Evolutionary conservation across 306 rosid genomes (phyloP).

Genomic region (Rubus parviflorus): DNA sequence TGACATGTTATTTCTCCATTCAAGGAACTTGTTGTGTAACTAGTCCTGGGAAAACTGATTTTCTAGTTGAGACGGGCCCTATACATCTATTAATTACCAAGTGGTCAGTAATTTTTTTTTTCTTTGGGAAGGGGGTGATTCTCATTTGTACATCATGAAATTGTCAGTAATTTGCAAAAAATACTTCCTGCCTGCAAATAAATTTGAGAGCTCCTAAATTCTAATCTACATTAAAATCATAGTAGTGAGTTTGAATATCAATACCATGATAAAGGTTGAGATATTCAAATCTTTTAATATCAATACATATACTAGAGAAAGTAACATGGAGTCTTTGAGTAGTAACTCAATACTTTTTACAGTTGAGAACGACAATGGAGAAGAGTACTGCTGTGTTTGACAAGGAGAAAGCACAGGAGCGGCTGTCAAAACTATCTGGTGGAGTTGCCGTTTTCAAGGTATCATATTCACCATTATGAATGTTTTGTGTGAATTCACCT

Average conservation of each 20-base stretch:
- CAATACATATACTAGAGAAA: background rate
- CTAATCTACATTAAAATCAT: background rate
- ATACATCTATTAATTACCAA: background rate
- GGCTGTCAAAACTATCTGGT: constrained; percentile 84
- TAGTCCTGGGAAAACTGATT: background rate
- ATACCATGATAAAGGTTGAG: background rate
- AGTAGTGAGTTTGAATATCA: background rate
- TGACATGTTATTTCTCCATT: background rate
- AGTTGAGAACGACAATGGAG: constrained; percentile 77
- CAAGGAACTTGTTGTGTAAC: background rate
- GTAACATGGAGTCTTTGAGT: background rate
- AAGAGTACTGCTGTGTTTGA: constrained; percentile 74
- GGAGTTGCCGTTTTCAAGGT: constrained; percentile 98
- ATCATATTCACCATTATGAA: constrained; percentile 21
- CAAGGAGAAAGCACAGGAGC: constrained; percentile 92
- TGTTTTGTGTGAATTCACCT: constrained; percentile 11
- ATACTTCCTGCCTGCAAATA: background rate
- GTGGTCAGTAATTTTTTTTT: background rate
- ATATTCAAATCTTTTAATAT: background rate
- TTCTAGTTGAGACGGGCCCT: background rate
- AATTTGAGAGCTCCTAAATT: background rate
- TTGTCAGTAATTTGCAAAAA: background rate
- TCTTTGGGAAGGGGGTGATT: background rate
- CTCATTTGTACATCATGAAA: background rate
- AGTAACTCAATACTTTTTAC: constrained; percentile 11